Base-by-base conservation (phyloP, 176 grass and related monocot genomes). In the Carex cristatella region DNA sequence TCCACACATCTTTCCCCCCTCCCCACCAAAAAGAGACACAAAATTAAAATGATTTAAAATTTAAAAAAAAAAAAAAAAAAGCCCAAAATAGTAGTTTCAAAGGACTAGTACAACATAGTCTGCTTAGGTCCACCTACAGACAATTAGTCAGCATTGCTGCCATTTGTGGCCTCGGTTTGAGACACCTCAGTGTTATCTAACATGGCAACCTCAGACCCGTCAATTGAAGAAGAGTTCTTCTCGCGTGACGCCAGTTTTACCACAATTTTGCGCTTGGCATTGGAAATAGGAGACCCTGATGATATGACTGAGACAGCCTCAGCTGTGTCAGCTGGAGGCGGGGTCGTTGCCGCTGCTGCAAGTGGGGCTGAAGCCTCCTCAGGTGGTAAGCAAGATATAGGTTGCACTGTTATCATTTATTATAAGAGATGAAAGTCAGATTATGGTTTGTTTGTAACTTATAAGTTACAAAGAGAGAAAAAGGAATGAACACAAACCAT, bases 391-490 rank as follows among this genome's bases (percentile, higher is more conserved):
- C 23, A 68, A 65, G 81, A 60, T 51, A 83, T 68, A 1, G 81
- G 81, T 7, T 69, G 61, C 81, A 69, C 81, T 83, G 61, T 66
- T 15, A 83, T 51, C 60, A 83, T 66, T 51, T 38, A 83, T 66
- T 68, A 69, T 18, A 66, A 66, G 15, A 33, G 48, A 68, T 68
- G 31, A 30, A 48, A 65, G 2, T 42, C 58, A 60, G 79, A 64
- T 55, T 23, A 81, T 44, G 15, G 10, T 64, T 60, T 7, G 57
- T 37, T 40, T 40, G 38, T 40, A 40, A 59, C 0, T 40, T 40
- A 23, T 27, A 61, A 57, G 10, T 23, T 40, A 40, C 38, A 40
- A 79, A 33, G 1, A 19, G 57, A 79, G 19, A 79, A 56, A 16
- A 69, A 67, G 0, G 19, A 53, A 53, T 7, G 18, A 75, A 32